These are phyloP conservation scores for Botryotinia globosa DNA, from an alignment of 2,329 filamentous ascomycete genomes.

Conservation along the genomic window DNA sequence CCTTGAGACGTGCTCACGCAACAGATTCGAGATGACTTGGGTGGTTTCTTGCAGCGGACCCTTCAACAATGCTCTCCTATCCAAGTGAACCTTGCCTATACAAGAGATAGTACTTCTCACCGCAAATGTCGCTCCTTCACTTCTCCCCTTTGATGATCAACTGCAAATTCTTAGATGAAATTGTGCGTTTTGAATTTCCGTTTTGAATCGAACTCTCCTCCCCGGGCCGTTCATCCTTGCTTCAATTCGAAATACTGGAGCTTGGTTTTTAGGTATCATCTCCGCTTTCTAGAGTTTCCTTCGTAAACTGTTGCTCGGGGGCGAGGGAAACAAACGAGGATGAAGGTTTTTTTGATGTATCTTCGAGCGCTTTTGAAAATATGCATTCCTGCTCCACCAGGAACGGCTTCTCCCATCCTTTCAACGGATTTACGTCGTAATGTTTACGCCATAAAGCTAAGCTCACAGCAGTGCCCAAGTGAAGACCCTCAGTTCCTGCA, in stretches of 20 bases:
- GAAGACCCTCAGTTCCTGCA: not conserved
- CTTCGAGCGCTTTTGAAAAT: not conserved
- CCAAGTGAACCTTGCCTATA: not conserved
- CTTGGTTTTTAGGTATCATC: not conserved
- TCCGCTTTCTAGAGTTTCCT: not conserved
- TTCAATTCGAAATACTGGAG: not conserved
- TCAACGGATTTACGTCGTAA: fast-evolving
- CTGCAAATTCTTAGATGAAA: not conserved
- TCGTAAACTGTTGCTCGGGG: not conserved
- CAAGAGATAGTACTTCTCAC: not conserved
- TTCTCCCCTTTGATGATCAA: not conserved
- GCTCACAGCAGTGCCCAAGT: not conserved
- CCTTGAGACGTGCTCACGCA: not conserved
- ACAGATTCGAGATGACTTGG: not conserved
- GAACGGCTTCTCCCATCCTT: not conserved
- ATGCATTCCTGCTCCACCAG: not conserved
- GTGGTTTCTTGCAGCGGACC: not conserved
- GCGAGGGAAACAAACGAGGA: constrained; percentile 3
- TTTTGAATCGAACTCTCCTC: too few species aligned
- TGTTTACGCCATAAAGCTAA: not conserved
- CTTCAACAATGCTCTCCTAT: not conserved
- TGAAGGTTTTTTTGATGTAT: not conserved
- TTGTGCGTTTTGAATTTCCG: not conserved
- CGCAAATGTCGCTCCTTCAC: too few species aligned
- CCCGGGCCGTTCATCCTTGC: not conserved